Conservation (phyloP, 2,329 filamentous ascomycete genomes). For the Cladosporium cucumerinum region DNA sequence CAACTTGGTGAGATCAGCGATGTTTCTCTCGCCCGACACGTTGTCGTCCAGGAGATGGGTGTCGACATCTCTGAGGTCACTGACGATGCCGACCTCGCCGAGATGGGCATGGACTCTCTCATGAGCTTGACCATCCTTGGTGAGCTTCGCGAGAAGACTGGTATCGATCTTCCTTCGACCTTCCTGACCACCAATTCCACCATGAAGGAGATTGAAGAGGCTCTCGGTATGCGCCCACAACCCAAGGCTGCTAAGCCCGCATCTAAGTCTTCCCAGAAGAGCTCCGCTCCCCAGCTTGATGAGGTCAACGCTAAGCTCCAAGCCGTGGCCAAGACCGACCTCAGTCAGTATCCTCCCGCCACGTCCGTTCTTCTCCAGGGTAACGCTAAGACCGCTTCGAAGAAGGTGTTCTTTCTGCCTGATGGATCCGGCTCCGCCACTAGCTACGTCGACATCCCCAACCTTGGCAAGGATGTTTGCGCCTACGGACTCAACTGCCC, state of each 20-base stretch:
- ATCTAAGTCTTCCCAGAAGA: conserved; percentile 30
- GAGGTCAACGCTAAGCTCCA: conserved; percentile 48
- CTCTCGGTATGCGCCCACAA: conserved; percentile 55
- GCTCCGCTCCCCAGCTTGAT: conserved; percentile 38
- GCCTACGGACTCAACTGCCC: conserved; percentile 63
- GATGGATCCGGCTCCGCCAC: conserved; percentile 60
- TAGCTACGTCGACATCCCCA: conserved; percentile 62
- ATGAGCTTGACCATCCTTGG: conserved; percentile 53
- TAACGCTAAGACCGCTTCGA: conserved; percentile 54
- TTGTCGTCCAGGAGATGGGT: conserved; percentile 58
- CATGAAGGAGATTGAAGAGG: conserved; percentile 63
- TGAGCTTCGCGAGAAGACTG: conserved; percentile 50
- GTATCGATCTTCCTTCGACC: conserved; percentile 48
- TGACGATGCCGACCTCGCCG: conserved; percentile 58
- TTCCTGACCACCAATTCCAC: conserved; percentile 61
- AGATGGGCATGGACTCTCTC: conserved; percentile 55
- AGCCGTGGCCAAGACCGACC: conserved; percentile 33
- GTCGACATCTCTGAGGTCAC: conserved; percentile 58
- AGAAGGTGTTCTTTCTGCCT: conserved; percentile 53
- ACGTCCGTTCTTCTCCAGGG: conserved; percentile 57
- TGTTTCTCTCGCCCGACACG: conserved; percentile 46
- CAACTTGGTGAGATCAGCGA: conserved; percentile 37
- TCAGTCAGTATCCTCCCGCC: conserved; percentile 46
- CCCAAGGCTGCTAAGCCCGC: conserved; percentile 34
- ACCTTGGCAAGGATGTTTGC: conserved; percentile 49